Base-by-base conservation (phyloP, 1,139 yeast species). In the Candida dubliniensis region DNA sequence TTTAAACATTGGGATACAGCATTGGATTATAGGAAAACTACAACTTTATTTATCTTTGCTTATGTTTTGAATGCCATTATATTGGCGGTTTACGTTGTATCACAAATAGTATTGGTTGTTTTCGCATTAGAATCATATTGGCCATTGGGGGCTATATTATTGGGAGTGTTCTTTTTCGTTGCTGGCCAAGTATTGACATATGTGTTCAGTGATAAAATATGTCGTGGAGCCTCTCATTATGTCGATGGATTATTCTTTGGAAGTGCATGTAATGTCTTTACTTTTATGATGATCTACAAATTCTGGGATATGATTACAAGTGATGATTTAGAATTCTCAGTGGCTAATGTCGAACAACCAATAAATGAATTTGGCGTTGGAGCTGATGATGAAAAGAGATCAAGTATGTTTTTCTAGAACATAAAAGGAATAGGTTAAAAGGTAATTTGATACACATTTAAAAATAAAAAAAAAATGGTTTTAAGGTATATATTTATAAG, bases 221-320 rank as follows among this genome's bases (percentile, higher is more conserved):
- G 99, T 64, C 67, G 69, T 37, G 77, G 82, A 15, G 81, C 87
- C 37, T 79, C 83, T 38, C 99, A 93, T 64, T 93, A 91, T 61
- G 74, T 90, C 25, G 99, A 93, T 58, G 98, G 98, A 1, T 66
- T 89, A 30, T 86, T 91, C 61, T 87, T 91, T 58, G 95, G 91
- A 23, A 77, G 95, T 30, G 58, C 88, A 37, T 81, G 96, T 59
- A 88, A 87, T 60, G 63, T 89, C 41, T 87, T 89, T 57, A 77
- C 96, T 7, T 71, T 86, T 45, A 90, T 93, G 96, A 91, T 93
- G 98, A 74, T 91, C 45, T 91, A 90, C 71, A 91, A 93, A 66
- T 88, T 83, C 56, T 93, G 98, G 97, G 97, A 91, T 58, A 87
- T 89, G 80, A 85, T 93, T 44, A 93, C 98, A n/a, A 81, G 84